Percentiles rank a stretch among this genome's conserved stretches.
These are phyloP conservation scores for Cyclostephanos tholiformis DNA, from an alignment of 108 stramenopile species.

Conservation along the genomic window DNA sequence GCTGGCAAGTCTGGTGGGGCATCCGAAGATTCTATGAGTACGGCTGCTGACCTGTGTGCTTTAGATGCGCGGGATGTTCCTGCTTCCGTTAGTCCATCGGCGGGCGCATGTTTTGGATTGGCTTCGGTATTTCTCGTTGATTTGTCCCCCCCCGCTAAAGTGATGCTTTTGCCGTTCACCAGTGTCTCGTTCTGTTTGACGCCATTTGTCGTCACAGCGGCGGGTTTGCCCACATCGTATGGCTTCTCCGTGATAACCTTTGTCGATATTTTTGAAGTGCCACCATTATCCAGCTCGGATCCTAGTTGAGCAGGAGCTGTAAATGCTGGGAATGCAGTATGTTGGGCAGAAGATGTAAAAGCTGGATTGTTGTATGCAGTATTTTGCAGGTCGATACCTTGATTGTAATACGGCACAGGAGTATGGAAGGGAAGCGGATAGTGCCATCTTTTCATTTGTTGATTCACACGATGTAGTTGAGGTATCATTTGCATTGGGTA, in stretches of 20 bases:
- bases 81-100: neutral
- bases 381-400: too few species aligned
- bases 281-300: neutral
- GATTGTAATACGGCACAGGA: neutral
- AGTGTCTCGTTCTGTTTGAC: neutral
- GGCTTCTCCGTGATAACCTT: neutral
- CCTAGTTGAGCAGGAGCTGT: too few species aligned
- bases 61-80: neutral
- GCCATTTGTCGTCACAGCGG: neutral
- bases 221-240: neutral
- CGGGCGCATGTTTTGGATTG: neutral
- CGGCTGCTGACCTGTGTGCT: neutral
- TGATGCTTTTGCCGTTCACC: neutral
- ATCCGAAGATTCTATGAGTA: conserved; percentile 3
- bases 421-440: neutral
- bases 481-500: neutral
- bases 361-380: too few species aligned
- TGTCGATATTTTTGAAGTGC: conserved; percentile 6
- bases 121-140: neutral
- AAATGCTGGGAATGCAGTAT: too few species aligned
- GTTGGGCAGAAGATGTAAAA: too few species aligned
- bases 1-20: conserved; percentile 1
- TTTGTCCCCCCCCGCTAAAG: neutral
- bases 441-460: neutral
- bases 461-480: neutral